A percentile compares a stretch with the other conserved stretches of the same genome.
Conservation (phyloP, 306 rosid genomes). For the Corylus avellana region DNA sequence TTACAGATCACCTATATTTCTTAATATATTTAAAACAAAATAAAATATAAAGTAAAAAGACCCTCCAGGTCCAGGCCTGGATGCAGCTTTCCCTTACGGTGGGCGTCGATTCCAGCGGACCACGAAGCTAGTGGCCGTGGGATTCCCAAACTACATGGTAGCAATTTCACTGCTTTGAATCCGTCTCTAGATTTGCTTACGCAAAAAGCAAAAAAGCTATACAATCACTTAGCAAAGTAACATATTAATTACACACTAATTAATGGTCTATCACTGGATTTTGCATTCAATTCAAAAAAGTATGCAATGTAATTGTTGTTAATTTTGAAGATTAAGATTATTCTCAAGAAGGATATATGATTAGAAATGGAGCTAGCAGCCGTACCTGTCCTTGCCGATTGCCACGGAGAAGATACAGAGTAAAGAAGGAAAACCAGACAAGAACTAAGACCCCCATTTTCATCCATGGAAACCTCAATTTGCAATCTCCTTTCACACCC, state of each 20-base stretch:
- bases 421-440: slow-evolving; percentile 75
- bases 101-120: background rate
- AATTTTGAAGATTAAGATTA: background rate
- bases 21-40: background rate
- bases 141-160: background rate
- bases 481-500: slow-evolving; percentile 23
- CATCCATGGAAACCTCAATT: slow-evolving; percentile 56
- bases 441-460: slow-evolving; percentile 63
- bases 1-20: too few species aligned
- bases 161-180: background rate
- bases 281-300: background rate
- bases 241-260: too few species aligned
- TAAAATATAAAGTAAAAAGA: background rate
- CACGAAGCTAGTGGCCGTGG: background rate
- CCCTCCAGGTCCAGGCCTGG: background rate
- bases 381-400: slow-evolving; percentile 67
- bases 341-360: background rate
- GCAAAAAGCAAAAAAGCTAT: background rate
- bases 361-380: slow-evolving; percentile 1
- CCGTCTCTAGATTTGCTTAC: background rate
- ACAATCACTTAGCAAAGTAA: background rate
- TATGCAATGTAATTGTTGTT: background rate
- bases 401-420: slow-evolving; percentile 75
- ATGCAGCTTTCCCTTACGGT: background rate
- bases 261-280: background rate